Conservation (phyloP, 768 basidiomycete species). For the Kwoniella bestiolae region DNA sequence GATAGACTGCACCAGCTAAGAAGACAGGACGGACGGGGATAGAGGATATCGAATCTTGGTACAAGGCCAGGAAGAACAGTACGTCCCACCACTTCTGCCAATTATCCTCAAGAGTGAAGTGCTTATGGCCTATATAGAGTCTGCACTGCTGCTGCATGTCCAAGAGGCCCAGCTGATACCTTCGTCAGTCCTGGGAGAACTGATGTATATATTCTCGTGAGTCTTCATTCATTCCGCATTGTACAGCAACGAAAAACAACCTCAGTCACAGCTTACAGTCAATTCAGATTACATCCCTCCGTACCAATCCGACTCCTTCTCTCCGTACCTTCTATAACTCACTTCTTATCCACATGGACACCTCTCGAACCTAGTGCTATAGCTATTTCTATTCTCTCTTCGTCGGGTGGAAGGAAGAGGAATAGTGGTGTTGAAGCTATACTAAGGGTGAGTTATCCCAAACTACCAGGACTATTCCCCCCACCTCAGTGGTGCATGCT, state of each 20-base stretch:
- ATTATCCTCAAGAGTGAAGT: neutral
- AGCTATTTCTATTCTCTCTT: slow-evolving; percentile 33
- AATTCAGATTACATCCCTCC: slow-evolving; percentile 27
- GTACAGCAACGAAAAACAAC: too few relatives aligned
- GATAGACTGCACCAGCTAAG: slow-evolving; percentile 1
- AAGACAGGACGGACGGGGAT: slow-evolving; percentile 34
- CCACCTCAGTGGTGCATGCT: neutral
- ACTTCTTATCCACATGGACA: slow-evolving; percentile 34
- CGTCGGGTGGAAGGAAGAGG: slow-evolving; percentile 16
- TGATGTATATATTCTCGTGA: slow-evolving; percentile 45
- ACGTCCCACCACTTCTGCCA: neutral
- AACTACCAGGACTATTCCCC: neutral
- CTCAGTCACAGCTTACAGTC: neutral
- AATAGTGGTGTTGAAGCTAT: slow-evolving; percentile 24
- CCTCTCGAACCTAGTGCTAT: slow-evolving; percentile 41
- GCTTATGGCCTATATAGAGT: slow-evolving; percentile 21
- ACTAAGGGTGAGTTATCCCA: slow-evolving; percentile 13
- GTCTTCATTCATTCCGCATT: slow-evolving; percentile 11
- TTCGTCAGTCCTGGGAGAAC: slow-evolving; percentile 29
- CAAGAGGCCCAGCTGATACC: slow-evolving; percentile 45
- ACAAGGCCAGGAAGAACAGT: slow-evolving; percentile 26
- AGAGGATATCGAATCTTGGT: slow-evolving; percentile 43
- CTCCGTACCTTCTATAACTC: slow-evolving; percentile 40
- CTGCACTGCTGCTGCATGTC: slow-evolving; percentile 38
- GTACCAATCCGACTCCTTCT: slow-evolving; percentile 42